Percentiles rank a stretch among this genome's conserved stretches.
These are phyloP conservation scores for Zygoascus bituminiphila DNA, from an alignment of 805 yeast species.

Conservation along the genomic window DNA sequence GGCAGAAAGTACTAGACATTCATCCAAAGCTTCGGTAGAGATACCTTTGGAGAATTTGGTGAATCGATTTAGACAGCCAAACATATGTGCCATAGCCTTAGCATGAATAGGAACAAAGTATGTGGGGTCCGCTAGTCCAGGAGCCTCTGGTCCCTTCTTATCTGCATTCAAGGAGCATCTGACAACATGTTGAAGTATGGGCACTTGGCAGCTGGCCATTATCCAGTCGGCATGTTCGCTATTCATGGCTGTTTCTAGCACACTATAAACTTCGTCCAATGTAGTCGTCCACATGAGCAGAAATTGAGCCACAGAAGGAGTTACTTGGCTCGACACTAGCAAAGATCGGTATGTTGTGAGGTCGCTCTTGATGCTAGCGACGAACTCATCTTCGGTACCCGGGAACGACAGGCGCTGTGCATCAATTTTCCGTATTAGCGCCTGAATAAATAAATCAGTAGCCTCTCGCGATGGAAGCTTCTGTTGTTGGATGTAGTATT, in stretches of 20 bases:
- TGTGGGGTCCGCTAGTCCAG: constrained; percentile 5
- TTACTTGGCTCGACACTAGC: constrained; percentile 12
- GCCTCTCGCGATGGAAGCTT: constrained; percentile 17
- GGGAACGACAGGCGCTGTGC: neutral
- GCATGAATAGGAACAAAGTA: constrained; percentile 13
- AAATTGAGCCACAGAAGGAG: constrained; percentile 21
- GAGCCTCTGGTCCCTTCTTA: neutral
- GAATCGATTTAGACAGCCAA: constrained; percentile 21
- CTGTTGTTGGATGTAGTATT: constrained; percentile 6
- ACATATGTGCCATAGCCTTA: constrained; percentile 22
- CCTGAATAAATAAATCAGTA: constrained; percentile 17
- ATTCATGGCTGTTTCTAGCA: constrained; percentile 17
- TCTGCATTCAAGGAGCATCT: constrained; percentile 8
- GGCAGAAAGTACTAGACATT: constrained; percentile 19
- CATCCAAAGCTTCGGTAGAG: constrained; percentile 17
- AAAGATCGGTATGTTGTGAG: constrained; percentile 13
- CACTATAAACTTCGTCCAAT: constrained; percentile 21
- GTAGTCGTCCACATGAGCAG: constrained; percentile 20
- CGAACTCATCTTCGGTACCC: constrained; percentile 17
- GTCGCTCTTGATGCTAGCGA: constrained; percentile 13
- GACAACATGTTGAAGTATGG: constrained; percentile 17
- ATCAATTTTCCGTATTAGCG: constrained; percentile 8
- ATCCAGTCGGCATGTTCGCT: constrained; percentile 16
- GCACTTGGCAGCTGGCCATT: constrained; percentile 21
- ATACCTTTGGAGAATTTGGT: constrained; percentile 15